phyloP scores from a whole-genome alignment of 2,329 filamentous ascomycete species.

The Pseudopithomyces chartarum region DNA sequence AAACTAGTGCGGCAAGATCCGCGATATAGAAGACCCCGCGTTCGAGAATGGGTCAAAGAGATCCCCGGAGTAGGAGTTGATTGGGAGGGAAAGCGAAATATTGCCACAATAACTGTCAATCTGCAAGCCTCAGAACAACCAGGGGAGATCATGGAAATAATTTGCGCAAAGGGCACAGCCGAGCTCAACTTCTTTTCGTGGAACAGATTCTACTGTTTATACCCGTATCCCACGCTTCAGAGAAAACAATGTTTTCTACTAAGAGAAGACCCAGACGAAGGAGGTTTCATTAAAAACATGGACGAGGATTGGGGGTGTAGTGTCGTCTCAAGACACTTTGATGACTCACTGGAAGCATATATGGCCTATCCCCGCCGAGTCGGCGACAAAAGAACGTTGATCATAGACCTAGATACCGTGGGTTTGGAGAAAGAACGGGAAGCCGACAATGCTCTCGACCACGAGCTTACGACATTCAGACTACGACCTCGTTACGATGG shows the following conservation, averaged over 20 bases:
- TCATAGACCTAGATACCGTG: neutral
- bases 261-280: neutral
- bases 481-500: neutral
- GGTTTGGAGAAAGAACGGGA: neutral
- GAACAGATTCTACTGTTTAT: slow-evolving; percentile 13
- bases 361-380: slow-evolving; percentile 9
- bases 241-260: slow-evolving; percentile 1
- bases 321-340: neutral
- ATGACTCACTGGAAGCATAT: neutral
- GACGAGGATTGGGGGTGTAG: neutral
- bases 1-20: too few relatives aligned
- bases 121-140: too few relatives aligned
- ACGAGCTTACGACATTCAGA: neutral
- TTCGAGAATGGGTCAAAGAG: too few relatives aligned
- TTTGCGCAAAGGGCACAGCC: neutral
- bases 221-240: slow-evolving; percentile 1
- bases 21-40: too few relatives aligned
- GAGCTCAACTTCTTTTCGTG: slow-evolving; percentile 8
- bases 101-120: too few relatives aligned
- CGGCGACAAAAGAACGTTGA: slow-evolving; percentile 11
- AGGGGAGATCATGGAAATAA: too few relatives aligned
- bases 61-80: too few relatives aligned
- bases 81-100: too few relatives aligned
- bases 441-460: neutral
- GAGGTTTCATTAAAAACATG: neutral